These are phyloP conservation scores for Thermochaetoides thermophila DNA, from an alignment of 495 filamentous ascomycete species.

Conservation along the genomic window DNA sequence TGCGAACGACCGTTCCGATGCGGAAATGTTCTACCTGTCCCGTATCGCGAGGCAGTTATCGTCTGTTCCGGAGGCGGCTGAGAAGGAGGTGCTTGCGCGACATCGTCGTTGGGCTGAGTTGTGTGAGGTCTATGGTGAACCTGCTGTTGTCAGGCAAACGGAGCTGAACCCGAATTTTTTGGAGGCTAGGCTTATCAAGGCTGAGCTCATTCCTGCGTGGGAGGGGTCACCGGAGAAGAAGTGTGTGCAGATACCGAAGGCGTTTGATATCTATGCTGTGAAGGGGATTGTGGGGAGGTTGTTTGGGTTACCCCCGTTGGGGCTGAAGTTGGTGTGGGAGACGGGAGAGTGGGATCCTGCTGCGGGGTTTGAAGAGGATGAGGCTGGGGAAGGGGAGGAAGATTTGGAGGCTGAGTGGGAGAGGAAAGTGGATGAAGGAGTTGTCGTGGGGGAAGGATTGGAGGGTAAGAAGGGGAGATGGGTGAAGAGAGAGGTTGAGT, in stretches of 20 bases:
- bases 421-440: constrained; percentile 4
- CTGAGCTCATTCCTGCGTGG: constrained; percentile 40
- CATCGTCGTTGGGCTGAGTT: constrained; percentile 62
- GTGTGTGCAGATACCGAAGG: constrained; percentile 50
- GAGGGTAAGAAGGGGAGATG: constrained; percentile 33
- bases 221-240: constrained; percentile 6
- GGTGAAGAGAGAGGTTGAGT: constrained; percentile 61
- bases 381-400: constrained; percentile 41
- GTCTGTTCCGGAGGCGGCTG: constrained; percentile 34
- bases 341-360: constrained; percentile 76
- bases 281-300: constrained; percentile 60
- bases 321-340: constrained; percentile 57
- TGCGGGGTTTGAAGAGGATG: constrained; percentile 44
- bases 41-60: constrained; percentile 63
- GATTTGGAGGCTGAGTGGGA: constrained; percentile 16
- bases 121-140: constrained; percentile 57
- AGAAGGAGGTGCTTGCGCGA: constrained; percentile 34
- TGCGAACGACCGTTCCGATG: constrained; percentile 58
- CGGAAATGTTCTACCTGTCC: constrained; percentile 83
- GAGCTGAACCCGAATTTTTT: constrained; percentile 50
- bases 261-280: constrained; percentile 64
- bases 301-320: constrained; percentile 49
- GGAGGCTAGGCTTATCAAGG: constrained; percentile 53
- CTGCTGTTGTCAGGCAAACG: constrained; percentile 35
- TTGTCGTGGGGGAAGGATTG: constrained; percentile 2